Evolutionary conservation across 1,284 basidiomycete species (phyloP), one percentile per base, ranked within the genome.

Genomic region (Ustilago crameri): DNA sequence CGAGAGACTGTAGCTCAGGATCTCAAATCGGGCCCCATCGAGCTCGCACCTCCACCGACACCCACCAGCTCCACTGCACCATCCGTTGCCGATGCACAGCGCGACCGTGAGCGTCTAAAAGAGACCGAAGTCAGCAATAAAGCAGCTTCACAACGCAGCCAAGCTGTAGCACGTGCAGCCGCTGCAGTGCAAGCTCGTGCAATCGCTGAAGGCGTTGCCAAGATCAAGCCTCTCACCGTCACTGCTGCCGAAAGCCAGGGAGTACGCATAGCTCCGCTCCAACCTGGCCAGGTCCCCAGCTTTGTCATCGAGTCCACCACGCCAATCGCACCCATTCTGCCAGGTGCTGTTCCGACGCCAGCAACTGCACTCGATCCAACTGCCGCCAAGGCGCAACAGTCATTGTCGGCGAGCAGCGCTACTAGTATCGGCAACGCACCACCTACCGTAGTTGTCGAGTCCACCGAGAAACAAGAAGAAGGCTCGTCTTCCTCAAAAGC

Each of bases 261-360:
- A 15, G 68, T 71, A 10, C 62, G 62, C 23, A 62, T 71, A 7
- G 68, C 68, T 44, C 68, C 68, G 9, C 55, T 71, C 15, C 57
- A 65, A 53, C 68, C 68, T 15, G 68, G 68, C 38, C 68, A 71
- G 40, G 68, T 71, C 9, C 68, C 68, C 9, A 71, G 68, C 47
- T 71, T 71, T 32, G 58, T 65, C 54, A 71, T 71, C 37, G 56
- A 71, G 23, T 57, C 68, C 8, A 55, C 56, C n/a, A 49, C 58
- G 5, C 54, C 59, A n/a, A 56, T 67, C 17, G 52, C 37, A 7
- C 64, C 57, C 9, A 44, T 66, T 26, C 23, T 46, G 8, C 22
- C 57, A 3, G 35, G 50, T 37, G 22, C 43, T 14, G 56, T 32
- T 37, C 3, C 56, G 17, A 38, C 32, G 2, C 9, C 49, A 9